Base-by-base conservation (phyloP, 2,329 filamentous ascomycete genomes). In the Fusarium humuli region DNA sequence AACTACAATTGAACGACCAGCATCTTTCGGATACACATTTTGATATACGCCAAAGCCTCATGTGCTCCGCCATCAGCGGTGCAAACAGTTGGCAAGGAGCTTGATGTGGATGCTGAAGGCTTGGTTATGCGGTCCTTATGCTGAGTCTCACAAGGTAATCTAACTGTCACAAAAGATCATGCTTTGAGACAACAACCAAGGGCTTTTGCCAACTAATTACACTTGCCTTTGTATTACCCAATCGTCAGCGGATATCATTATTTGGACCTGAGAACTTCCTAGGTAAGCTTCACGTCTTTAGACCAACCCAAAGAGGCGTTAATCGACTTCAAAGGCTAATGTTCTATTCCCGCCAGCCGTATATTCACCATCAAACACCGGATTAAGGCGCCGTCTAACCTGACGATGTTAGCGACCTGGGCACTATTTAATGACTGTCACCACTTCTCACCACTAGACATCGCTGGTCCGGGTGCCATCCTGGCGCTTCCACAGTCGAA, bases 121-220 rank as follows among this genome's bases (percentile, higher is more conserved):
- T 65, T 58, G 40, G 22, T 23, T 48, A 55, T 55, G 61, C 57
- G 56, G 50, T 41, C 54, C 55, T 56, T 70, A 27, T 61, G 23
- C 29, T 70, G 50, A 65, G 72, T 69, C 63, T 67, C 57, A 65
- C 66, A 65, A 49, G 52, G 65, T 62, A 61, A 67, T 63, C 60
- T 59, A 61, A 49, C 55, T 50, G 58, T 47, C 55, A 58, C 63
- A 57, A 59, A 62, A 50, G 47, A 57, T 55, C 65, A 65, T 72
- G 61, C 57, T 67, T 54, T 48, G 62, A 62, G 57, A 68, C 57
- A 63, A 30, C 40, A 59, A 52, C 47, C 50, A 73, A 72, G 37
- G 64, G 71, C 55, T 69, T 69, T 73, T 71, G 68, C 72, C 58
- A 73, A 67, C 70, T 62, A 52, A 62, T 64, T 67, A 56, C 62